Percentiles rank a stretch among this genome's conserved stretches.
phyloP scores from a whole-genome alignment of 2,329 filamentous ascomycete species.

The Elsinoe perseae region DNA sequence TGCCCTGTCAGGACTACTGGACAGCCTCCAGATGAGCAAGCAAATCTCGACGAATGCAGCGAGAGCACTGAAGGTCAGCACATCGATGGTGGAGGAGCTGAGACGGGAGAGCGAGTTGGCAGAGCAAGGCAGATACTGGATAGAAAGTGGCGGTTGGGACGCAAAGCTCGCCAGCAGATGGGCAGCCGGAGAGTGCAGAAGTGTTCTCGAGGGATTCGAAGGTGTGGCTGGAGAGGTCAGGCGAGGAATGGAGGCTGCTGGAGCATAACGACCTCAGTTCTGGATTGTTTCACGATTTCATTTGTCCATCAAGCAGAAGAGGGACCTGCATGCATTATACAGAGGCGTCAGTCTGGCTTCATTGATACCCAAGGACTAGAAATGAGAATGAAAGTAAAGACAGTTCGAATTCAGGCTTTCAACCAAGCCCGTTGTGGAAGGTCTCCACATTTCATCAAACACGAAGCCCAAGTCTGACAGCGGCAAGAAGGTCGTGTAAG shows the following conservation, averaged over 20 bases:
- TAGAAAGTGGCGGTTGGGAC: slow-evolving; percentile 79
- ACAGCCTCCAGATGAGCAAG: slow-evolving; percentile 88
- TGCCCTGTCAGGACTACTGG: slow-evolving; percentile 76
- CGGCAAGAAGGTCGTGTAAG: no score
- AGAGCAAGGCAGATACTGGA: slow-evolving; percentile 75
- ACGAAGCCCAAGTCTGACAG: no score
- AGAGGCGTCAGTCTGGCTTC: slow-evolving; percentile 4
- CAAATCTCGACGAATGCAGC: slow-evolving; percentile 79
- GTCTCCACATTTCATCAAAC: no score
- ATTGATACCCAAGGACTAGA: slow-evolving; percentile 13
- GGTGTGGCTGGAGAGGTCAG: slow-evolving; percentile 45
- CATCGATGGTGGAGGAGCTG: slow-evolving; percentile 80
- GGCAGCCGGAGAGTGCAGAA: slow-evolving; percentile 73
- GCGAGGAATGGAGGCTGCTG: slow-evolving; percentile 2
- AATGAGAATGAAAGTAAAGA: slow-evolving; percentile 6
- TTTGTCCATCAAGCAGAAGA: not conserved
- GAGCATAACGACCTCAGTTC: not conserved
- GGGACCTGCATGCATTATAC: slow-evolving; percentile 1
- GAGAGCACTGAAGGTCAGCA: slow-evolving; percentile 69
- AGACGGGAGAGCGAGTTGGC: slow-evolving; percentile 71
- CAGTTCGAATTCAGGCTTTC: not conserved
- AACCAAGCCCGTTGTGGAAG: not conserved
- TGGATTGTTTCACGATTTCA: not conserved
- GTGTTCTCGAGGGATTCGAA: slow-evolving; percentile 88
- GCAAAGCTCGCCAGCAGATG: slow-evolving; percentile 67